phyloP scores from a whole-genome alignment of 2,329 filamentous ascomycete species.

The Fusarium bactridioides region DNA sequence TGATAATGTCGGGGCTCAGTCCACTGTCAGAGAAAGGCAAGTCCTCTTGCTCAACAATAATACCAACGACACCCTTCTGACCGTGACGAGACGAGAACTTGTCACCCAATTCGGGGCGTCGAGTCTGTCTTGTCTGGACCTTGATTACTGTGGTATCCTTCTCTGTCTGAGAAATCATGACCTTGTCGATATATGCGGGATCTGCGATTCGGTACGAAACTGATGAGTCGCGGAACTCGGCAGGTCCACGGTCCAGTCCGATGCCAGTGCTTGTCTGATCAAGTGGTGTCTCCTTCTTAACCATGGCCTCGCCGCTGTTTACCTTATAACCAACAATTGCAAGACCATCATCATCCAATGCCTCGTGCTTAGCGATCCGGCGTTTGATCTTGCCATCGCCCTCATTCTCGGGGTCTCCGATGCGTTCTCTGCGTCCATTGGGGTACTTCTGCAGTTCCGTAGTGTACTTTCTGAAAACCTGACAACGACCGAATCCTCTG shows the following conservation, averaged over 20 bases:
- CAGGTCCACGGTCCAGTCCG: constrained; percentile 69
- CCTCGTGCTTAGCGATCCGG: constrained; percentile 72
- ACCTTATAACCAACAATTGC: constrained; percentile 86
- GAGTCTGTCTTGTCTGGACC: constrained; percentile 94
- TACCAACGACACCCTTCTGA: constrained; percentile 96
- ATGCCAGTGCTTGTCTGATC: constrained; percentile 79
- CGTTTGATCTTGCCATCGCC: constrained; percentile 68
- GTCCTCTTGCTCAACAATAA: constrained; percentile 95
- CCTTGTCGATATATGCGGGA: constrained; percentile 91
- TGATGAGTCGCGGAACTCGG: constrained; percentile 72
- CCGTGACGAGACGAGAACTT: constrained; percentile 99
- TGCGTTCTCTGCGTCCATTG: constrained; percentile 76
- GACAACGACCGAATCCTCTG: constrained; percentile 93
- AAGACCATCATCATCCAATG: constrained; percentile 85
- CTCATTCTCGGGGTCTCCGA: constrained; percentile 64
- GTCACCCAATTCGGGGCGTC: constrained; percentile 93
- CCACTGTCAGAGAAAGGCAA: constrained; percentile 94
- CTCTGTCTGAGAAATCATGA: constrained; percentile 91
- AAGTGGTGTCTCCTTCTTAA: constrained; percentile 87
- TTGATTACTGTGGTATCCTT: constrained; percentile 88
- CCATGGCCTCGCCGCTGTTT: constrained; percentile 80
- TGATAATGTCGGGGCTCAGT: constrained; percentile 97
- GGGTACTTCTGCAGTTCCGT: constrained; percentile 88
- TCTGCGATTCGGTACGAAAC: constrained; percentile 85
- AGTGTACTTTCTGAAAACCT: constrained; percentile 96